Evolutionary conservation across 2,329 filamentous ascomycete genomes (phyloP).

Genomic region (Zymoseptoria pseudotritici): DNA sequence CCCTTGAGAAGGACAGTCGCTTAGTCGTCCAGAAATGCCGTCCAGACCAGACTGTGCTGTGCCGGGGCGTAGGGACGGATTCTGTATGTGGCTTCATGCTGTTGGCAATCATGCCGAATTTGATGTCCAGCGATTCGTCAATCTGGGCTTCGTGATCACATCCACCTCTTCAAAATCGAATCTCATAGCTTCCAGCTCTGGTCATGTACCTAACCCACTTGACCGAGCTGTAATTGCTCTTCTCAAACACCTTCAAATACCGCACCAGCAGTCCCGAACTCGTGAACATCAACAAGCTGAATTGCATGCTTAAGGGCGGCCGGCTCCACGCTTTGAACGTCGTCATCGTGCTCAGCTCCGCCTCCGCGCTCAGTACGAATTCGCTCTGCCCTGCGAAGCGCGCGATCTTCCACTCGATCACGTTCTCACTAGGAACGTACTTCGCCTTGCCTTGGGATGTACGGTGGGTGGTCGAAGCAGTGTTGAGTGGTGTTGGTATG

Average conservation of each 20-base stretch:
- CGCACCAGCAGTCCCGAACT: slow-evolving; percentile 85
- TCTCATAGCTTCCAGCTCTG: slow-evolving; percentile 93
- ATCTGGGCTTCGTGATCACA: not conserved
- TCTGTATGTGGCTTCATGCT: not conserved
- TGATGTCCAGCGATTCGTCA: not conserved
- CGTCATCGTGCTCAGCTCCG: slow-evolving; percentile 90
- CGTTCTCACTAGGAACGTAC: slow-evolving; percentile 96
- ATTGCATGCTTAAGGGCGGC: slow-evolving; percentile 84
- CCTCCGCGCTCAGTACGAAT: slow-evolving; percentile 89
- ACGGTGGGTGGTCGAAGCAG: slow-evolving; percentile 83
- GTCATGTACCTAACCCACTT: slow-evolving; percentile 99
- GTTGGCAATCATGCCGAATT: not conserved
- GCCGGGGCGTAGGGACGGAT: too few species aligned
- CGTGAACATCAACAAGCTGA: slow-evolving; percentile 96
- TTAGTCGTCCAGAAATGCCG: too few species aligned
- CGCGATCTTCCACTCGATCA: slow-evolving; percentile 98
- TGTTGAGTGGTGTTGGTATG: slow-evolving; percentile 94
- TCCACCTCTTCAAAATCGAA: slow-evolving; percentile 35
- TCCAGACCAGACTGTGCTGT: too few species aligned
- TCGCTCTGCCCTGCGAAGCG: slow-evolving; percentile 98
- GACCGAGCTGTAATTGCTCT: slow-evolving; percentile 96
- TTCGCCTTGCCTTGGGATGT: slow-evolving; percentile 96
- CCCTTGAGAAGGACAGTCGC: too few species aligned
- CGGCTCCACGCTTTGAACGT: slow-evolving; percentile 96
- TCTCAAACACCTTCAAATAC: slow-evolving; percentile 98